Conservation (phyloP, 768 basidiomycete species). For the Chalciporus pseudorubinellus region DNA sequence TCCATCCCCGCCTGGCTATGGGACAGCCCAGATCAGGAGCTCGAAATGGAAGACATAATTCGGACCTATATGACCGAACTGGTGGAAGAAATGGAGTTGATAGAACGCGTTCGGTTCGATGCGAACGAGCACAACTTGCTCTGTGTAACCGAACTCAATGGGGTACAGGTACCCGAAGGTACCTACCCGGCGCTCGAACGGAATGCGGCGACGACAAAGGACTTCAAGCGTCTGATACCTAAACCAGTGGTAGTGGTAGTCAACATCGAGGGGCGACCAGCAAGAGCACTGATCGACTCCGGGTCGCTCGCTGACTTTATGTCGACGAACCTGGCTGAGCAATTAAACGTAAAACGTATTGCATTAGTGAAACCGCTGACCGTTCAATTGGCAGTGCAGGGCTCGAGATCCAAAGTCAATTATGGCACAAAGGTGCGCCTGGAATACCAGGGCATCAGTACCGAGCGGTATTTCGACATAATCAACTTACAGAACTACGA, state of each 20-base stretch:
- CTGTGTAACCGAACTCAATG: not conserved
- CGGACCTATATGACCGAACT: too few species aligned
- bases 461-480: too few species aligned
- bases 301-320: constrained; percentile 33
- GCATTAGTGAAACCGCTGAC: constrained; percentile 25
- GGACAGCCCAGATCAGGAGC: too few species aligned
- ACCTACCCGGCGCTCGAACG: not conserved
- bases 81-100: not conserved
- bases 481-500: not conserved
- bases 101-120: too few species aligned
- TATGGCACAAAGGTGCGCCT: not conserved
- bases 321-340: constrained; percentile 28
- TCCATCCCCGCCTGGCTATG: too few species aligned
- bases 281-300: constrained; percentile 19
- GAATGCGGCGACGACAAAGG: not conserved
- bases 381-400: constrained; percentile 30
- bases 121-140: not conserved
- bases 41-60: too few species aligned
- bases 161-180: not conserved
- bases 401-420: constrained; percentile 22
- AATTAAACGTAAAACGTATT: constrained; percentile 13
- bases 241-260: constrained; percentile 13
- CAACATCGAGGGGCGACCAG: constrained; percentile 15
- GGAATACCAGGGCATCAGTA: not conserved
- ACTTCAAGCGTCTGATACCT: constrained; percentile 3